Evolutionary conservation across 352 stramenopile species (phyloP), one percentile per base, ranked within the genome.

Genomic region (Phytophthora idaei): DNA sequence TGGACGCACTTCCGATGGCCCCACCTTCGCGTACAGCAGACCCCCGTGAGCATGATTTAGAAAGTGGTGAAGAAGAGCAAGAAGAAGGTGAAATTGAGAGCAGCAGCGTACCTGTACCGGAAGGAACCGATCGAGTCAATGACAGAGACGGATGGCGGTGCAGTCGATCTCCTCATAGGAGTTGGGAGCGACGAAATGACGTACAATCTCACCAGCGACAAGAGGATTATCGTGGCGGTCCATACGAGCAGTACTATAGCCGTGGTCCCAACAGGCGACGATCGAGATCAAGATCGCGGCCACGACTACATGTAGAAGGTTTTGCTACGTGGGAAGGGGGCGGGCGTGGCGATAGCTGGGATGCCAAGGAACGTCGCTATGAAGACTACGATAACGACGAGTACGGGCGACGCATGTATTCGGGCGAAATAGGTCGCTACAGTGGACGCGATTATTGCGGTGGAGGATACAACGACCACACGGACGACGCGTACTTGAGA

Each of bases 1-100:
- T 21, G 21, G 0, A 21, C 21, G 21, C 21, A 21, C 21, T 21
- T 21, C 21, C 21, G 21, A 21, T 21, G 21, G 21, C 21, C 21
- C 21, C 34, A 39, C 10, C 36, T 25, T 5, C 47, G 21, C 28
- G 12, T 65, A n/a, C 28, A 28, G 5, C 39, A 50, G 17, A 10
- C 25, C 17, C 10, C 17, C n/a, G 7, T 17, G 41, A 45, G 12
- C 31, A 59, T 29, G 17, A 45, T 11, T n/a, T 32, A 46, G 57
- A 49, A 46, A 61, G 60, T 29, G 60, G 47, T 9, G 52, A 73
- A 44, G 52, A 69, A 44, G 65, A 56, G 17, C 39, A 65, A 36
- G 64, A 69, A 60, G 65, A 73, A 57, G 60, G 51, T 5, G 65
- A 73, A 64, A 64, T 69, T 45, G 65, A 62, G 11, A 55, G 14